phyloP scores from a whole-genome alignment of 148 eudicot genomes.

The Polygonum maritimum region DNA sequence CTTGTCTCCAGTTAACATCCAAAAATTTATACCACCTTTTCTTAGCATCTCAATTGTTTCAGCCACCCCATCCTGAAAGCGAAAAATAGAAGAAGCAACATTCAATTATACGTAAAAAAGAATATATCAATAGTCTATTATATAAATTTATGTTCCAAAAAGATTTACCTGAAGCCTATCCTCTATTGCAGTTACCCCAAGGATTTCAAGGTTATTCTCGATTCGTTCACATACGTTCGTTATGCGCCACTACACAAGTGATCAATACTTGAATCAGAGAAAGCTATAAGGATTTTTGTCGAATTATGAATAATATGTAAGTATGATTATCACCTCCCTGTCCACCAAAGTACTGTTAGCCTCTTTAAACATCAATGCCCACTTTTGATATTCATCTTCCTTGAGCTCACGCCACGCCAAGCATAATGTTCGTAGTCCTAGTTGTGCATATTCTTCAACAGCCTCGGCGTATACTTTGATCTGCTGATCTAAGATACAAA shows the following conservation, averaged over 20 bases:
- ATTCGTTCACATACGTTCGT: constrained; percentile 87
- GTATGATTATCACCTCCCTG: constrained; percentile 55
- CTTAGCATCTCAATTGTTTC: constrained; percentile 86
- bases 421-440: constrained; percentile 88
- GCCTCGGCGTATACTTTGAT: constrained; percentile 58
- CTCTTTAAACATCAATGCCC: constrained; percentile 84
- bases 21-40: constrained; percentile 91
- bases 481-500: constrained; percentile 52
- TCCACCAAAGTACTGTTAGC: constrained; percentile 87
- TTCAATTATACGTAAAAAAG: too few species aligned
- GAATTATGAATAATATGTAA: background rate
- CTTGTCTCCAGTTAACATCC: constrained; percentile 99
- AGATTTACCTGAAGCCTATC: constrained; percentile 71
- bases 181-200: constrained; percentile 93
- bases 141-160: background rate
- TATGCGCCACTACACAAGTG: constrained; percentile 68
- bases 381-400: constrained; percentile 73
- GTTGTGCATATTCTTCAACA: constrained; percentile 79
- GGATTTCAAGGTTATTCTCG: constrained; percentile 73
- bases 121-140: background rate
- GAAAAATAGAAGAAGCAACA: background rate
- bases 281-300: constrained; percentile 1
- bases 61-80: constrained; percentile 78
- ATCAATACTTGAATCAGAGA: background rate
- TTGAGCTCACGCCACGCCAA: constrained; percentile 85